Base-by-base conservation (phyloP, 371 early-diverging fungal species). In the Rhizopus delemar region DNA sequence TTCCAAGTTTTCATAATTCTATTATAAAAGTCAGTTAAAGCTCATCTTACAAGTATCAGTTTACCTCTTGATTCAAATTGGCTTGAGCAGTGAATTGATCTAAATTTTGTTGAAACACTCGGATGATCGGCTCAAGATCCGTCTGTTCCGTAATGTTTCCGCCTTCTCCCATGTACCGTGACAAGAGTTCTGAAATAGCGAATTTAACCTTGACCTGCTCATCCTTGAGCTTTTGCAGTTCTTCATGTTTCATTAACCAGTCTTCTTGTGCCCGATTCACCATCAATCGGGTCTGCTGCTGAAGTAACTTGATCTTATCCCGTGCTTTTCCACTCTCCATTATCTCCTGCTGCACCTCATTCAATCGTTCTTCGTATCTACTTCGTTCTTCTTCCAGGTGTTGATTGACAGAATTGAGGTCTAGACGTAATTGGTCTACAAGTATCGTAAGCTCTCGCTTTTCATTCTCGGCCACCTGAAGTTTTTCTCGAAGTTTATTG, bases 221-320 rank as follows among this genome's bases (percentile, higher is more conserved):
- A 8, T 15, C 31, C 16, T 56, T 50, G 48, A 71, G 71, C 51
- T 56, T 53, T 31, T 68, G 63, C 8, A 77, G 43, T 5, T 70
- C 70, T 36, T 71, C 61, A 9, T 75, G 64, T 35, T 77, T 77
- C 8, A 57, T 56, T 59, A 65, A 71, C 84, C 84, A 83, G 33
- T 81, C 78, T 22, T 74, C 75, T 56, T 82, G 77, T 5, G 82
- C 81, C 16, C 74, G 66, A 3, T 65, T 65, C 2, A 83, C 80
- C 84, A 83, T 83, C 4, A 61, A 58, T 28, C 77, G 56, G n/a
- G 79, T 70, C 68, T 85, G 81, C 13, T 75, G 73, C 41, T 81
- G 63, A 8, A 71, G 62, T 16, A 59, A 57, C 28, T 80, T 71
- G 41, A 83, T 77, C 49, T 75, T 77, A n/a, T 67, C 65, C 9